Evolutionary conservation across 1,284 basidiomycete species (phyloP).

Genomic region (Trichosporon asahii): DNA sequence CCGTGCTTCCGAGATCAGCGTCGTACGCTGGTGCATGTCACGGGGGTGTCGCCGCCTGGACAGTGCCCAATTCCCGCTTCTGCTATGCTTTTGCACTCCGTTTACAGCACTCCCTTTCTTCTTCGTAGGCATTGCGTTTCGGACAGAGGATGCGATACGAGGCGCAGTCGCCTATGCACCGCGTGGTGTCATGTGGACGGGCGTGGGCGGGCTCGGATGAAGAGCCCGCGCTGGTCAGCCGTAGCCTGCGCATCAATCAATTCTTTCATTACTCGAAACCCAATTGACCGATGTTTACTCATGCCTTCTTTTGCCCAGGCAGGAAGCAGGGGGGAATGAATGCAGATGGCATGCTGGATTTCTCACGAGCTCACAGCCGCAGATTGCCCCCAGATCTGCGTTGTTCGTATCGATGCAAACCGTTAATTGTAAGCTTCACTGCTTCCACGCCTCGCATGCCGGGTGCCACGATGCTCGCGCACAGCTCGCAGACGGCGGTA

Average conservation of each 20-base stretch:
- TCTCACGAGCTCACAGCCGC: neutral
- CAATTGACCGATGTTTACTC: neutral
- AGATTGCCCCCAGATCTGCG: neutral
- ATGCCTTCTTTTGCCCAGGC: neutral
- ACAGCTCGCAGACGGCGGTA: too few relatives aligned
- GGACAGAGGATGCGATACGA: too few relatives aligned
- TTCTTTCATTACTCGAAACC: constrained; percentile 2
- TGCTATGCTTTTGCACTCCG: neutral
- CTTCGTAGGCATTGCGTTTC: neutral
- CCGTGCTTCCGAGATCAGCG: constrained; percentile 1
- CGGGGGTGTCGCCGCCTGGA: neutral
- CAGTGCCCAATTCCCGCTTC: too few relatives aligned
- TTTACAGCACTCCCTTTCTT: neutral
- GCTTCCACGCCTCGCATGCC: neutral
- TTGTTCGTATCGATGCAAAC: neutral
- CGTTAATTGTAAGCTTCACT: neutral
- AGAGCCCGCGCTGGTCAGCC: too few relatives aligned
- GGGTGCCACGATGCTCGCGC: neutral
- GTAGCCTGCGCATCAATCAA: neutral
- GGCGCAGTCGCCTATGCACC: too few relatives aligned
- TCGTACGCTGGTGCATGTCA: neutral
- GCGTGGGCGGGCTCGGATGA: too few relatives aligned
- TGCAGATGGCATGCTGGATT: neutral
- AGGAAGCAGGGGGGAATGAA: neutral
- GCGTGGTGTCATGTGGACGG: neutral